These are phyloP conservation scores for Arthrobotrys sphaeroides DNA, from an alignment of 2,329 filamentous ascomycete species.

Conservation along the genomic window DNA sequence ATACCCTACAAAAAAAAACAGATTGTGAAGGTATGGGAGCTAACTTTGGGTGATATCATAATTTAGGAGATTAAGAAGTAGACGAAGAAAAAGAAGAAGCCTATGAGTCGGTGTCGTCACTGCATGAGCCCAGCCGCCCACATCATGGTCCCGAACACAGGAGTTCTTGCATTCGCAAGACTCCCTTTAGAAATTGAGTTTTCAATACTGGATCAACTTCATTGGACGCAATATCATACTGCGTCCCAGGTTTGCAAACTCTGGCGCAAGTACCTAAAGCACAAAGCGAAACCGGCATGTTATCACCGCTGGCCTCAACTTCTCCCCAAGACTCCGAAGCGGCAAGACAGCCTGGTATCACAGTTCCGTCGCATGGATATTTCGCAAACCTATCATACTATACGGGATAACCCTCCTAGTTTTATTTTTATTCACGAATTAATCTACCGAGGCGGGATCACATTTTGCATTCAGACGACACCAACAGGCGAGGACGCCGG, in stretches of 20 bases:
- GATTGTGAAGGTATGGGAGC: too few relatives aligned
- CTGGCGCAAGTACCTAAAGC: constrained; percentile 31
- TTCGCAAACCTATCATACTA: constrained; percentile 1
- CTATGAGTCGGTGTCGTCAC: too few relatives aligned
- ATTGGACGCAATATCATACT: constrained; percentile 43
- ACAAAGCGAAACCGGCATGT: constrained; percentile 29
- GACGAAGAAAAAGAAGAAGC: background rate
- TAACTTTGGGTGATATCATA: too few relatives aligned
- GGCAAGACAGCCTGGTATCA: background rate
- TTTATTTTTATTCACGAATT: constrained; percentile 31
- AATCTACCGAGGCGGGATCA: constrained; percentile 33
- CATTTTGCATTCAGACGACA: constrained; percentile 33
- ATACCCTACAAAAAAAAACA: background rate
- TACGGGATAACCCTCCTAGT: constrained; percentile 2
- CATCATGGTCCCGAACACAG: constrained; percentile 8
- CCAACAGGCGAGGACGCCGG: constrained; percentile 12
- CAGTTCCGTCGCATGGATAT: constrained; percentile 8
- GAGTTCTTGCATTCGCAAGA: background rate
- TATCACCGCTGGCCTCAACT: constrained; percentile 27
- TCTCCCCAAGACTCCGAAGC: background rate
- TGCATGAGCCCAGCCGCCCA: background rate
- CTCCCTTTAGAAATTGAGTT: constrained; percentile 37
- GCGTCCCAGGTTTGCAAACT: constrained; percentile 37
- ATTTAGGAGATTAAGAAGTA: background rate
- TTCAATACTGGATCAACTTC: constrained; percentile 34